Evolutionary conservation across 2,329 filamentous ascomycete genomes (phyloP).

Genomic region (Pezicula carpinea): DNA sequence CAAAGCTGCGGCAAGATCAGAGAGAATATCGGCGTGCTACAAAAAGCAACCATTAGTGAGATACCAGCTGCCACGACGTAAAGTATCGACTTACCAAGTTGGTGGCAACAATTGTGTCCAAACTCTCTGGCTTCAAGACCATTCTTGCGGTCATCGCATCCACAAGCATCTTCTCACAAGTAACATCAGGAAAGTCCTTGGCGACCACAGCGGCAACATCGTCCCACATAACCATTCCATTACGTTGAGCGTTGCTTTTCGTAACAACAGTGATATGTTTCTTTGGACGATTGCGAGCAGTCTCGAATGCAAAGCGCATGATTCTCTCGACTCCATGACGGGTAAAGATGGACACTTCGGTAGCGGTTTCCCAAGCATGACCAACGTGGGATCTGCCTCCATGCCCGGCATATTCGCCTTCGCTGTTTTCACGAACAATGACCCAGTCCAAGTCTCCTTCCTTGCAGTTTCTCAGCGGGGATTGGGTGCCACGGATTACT

Average conservation of each 20-base stretch:
- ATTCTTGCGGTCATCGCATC: constrained; percentile 43
- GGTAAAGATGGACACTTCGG: constrained; percentile 57
- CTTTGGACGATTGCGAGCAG: constrained; percentile 43
- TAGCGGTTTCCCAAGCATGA: constrained; percentile 51
- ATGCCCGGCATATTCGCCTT: constrained; percentile 51
- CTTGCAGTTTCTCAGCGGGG: constrained; percentile 41
- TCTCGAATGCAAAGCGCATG: constrained; percentile 56
- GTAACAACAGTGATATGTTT: constrained; percentile 58
- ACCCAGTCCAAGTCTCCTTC: constrained; percentile 56
- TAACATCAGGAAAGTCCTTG: constrained; percentile 52
- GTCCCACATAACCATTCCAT: constrained; percentile 64
- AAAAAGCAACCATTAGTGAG: not conserved
- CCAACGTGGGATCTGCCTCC: constrained; percentile 53
- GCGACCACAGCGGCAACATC: constrained; percentile 49
- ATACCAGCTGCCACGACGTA: not conserved
- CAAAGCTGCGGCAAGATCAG: constrained; percentile 62
- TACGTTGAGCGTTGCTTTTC: constrained; percentile 59
- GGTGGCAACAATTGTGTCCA: constrained; percentile 58
- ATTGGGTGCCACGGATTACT: constrained; percentile 51
- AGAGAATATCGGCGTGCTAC: constrained; percentile 56
- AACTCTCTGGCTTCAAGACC: constrained; percentile 49
- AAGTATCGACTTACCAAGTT: constrained; percentile 35
- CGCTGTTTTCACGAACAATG: constrained; percentile 59
- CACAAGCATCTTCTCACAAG: constrained; percentile 58
- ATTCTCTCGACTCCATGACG: constrained; percentile 52